phyloP scores from a whole-genome alignment of 2,329 filamentous ascomycete genomes.

The Rutstroemia sp. region DNA sequence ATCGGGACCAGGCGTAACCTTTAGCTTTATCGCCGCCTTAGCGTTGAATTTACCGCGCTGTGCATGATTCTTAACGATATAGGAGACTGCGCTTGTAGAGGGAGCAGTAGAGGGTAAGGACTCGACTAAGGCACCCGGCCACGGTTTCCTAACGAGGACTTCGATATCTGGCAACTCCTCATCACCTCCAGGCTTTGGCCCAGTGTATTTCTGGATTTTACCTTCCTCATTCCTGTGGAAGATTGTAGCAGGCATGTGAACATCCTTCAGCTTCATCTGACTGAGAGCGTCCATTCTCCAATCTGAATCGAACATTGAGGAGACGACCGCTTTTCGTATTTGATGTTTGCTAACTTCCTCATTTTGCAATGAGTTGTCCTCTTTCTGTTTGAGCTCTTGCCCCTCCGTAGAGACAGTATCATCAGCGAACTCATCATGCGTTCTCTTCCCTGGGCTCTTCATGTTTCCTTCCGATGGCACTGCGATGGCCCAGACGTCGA shows the following conservation, averaged over 20 bases:
- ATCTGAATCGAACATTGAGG: conserved; percentile 69
- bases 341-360: conserved; percentile 37
- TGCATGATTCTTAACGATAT: conserved; percentile 72
- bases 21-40: conserved; percentile 54
- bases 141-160: conserved; percentile 68
- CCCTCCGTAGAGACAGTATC: conserved; percentile 19
- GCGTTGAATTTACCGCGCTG: conserved; percentile 76
- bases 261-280: conserved; percentile 58
- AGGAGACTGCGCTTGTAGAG: conserved; percentile 66
- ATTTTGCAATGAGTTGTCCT: conserved; percentile 27
- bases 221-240: conserved; percentile 61
- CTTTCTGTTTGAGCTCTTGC: not conserved
- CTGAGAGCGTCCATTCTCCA: conserved; percentile 67
- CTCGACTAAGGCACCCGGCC: conserved; percentile 62
- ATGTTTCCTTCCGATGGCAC: conserved; percentile 32
- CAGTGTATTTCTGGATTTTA: conserved; percentile 60
- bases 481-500: conserved; percentile 80
- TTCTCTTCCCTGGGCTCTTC: conserved; percentile 37
- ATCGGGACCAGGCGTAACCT: conserved; percentile 51
- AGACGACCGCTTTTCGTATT: conserved; percentile 55
- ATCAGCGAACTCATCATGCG: conserved; percentile 39
- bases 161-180: conserved; percentile 52
- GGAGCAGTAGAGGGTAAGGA: conserved; percentile 62
- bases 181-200: conserved; percentile 51
- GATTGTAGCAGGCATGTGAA: conserved; percentile 59